Evolutionary conservation across 176 grass and related monocot genomes (phyloP).

Genomic region (Aegilops sharonensis): DNA sequence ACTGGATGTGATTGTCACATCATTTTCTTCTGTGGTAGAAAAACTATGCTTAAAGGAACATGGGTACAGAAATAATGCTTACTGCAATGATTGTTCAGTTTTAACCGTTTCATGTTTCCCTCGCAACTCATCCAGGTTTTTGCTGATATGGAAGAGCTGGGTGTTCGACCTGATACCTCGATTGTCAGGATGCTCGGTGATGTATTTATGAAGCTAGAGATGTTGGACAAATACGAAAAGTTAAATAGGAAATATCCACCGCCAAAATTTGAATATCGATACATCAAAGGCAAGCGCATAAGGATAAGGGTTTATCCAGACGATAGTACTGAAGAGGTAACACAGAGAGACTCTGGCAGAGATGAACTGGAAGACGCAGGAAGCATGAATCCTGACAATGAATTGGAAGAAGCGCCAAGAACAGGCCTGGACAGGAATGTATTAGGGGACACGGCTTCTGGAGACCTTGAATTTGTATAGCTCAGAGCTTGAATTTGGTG

Average conservation of each 20-base stretch:
- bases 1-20: neutral
- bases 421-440: slow-evolving; percentile 31
- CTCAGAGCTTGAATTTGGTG: neutral
- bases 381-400: slow-evolving; percentile 10
- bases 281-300: slow-evolving; percentile 84
- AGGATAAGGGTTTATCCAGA: slow-evolving; percentile 61
- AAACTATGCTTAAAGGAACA: neutral
- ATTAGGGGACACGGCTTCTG: slow-evolving; percentile 38
- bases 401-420: slow-evolving; percentile 31
- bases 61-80: neutral
- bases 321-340: slow-evolving; percentile 13
- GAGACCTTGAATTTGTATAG: slow-evolving; percentile 42
- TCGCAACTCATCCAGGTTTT: slow-evolving; percentile 46
- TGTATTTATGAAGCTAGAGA: slow-evolving; percentile 76
- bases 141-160: slow-evolving; percentile 97
- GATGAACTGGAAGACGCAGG: slow-evolving; percentile 17
- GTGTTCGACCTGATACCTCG: slow-evolving; percentile 73
- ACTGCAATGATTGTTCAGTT: neutral
- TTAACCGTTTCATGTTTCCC: slow-evolving; percentile 8
- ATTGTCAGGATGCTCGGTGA: slow-evolving; percentile 83
- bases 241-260: slow-evolving; percentile 87
- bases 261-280: slow-evolving; percentile 74
- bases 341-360: neutral
- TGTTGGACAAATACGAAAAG: slow-evolving; percentile 86
- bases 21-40: neutral